These are phyloP conservation scores for Sclerotinia trifoliorum DNA, from an alignment of 2,329 filamentous ascomycete genomes.

Conservation along the genomic window DNA sequence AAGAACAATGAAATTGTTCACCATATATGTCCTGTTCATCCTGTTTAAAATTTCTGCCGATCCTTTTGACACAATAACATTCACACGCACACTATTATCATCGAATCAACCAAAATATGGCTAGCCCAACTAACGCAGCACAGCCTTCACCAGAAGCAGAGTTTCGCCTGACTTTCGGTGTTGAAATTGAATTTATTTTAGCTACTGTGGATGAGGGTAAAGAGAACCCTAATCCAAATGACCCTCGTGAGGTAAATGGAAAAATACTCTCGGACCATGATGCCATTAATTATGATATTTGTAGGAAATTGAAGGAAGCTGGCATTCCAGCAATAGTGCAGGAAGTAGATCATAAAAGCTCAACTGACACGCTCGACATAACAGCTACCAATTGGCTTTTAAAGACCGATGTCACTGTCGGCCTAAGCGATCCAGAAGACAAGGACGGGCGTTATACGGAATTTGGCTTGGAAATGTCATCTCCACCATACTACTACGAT, in stretches of 20 bases:
- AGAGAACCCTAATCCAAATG: not conserved
- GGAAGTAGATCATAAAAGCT: accelerated
- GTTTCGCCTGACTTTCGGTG: conserved; percentile 5
- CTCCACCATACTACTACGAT: conserved; percentile 11
- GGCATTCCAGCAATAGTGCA: not conserved
- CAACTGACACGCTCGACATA: not conserved
- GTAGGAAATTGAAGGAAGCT: not conserved
- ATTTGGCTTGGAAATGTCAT: not conserved
- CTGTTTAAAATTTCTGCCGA: too few species aligned
- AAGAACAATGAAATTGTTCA: not conserved
- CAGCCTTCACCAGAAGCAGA: not conserved
- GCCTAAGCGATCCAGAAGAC: not conserved
- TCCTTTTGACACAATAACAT: too few species aligned
- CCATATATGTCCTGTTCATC: not conserved
- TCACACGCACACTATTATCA: not conserved
- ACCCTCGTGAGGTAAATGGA: not conserved
- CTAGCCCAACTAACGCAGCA: not conserved
- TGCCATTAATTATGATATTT: not conserved
- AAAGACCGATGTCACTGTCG: not conserved
- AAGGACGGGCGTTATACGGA: not conserved
- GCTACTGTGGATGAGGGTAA: not conserved
- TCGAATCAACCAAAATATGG: not conserved
- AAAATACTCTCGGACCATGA: not conserved
- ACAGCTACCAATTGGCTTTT: not conserved
- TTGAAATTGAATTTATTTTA: conserved; percentile 14